phyloP scores from a whole-genome alignment of 169 alveolate species.

The Plasmodium vinckei region DNA sequence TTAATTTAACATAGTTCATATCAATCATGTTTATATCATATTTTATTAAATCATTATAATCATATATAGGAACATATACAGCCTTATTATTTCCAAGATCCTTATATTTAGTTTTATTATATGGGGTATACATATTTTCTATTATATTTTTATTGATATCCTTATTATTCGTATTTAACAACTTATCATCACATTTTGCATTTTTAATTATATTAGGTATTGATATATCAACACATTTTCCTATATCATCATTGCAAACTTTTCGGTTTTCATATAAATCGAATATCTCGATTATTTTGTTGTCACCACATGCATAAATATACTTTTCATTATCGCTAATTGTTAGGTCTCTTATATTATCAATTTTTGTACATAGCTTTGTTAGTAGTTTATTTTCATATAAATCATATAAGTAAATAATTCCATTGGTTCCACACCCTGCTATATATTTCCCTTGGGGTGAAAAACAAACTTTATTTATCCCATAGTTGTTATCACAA shows the following conservation, averaged over 20 bases:
- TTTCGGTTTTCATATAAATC: constrained; percentile 42
- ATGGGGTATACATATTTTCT: constrained; percentile 41
- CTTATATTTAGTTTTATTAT: constrained; percentile 34
- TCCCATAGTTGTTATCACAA: constrained; percentile 57
- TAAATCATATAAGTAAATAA: constrained; percentile 69
- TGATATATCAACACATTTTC: constrained; percentile 60
- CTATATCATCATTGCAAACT: constrained; percentile 22
- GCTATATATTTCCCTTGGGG: constrained; percentile 77
- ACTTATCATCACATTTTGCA: constrained; percentile 6
- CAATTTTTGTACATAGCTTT: constrained; percentile 51
- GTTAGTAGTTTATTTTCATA: constrained; percentile 60
- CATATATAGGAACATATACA: constrained; percentile 56
- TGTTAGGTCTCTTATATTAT: constrained; percentile 50
- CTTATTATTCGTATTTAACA: neutral
- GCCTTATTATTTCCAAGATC: constrained; percentile 35
- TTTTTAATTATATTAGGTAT: constrained; percentile 43
- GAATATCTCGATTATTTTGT: constrained; percentile 55
- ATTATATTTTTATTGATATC: neutral
- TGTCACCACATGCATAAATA: constrained; percentile 76
- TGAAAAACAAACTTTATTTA: constrained; percentile 66
- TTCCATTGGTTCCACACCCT: constrained; percentile 73
- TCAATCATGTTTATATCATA: constrained; percentile 57
- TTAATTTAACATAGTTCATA: constrained; percentile 40
- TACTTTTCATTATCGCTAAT: constrained; percentile 74
- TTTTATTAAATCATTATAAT: constrained; percentile 57